phyloP scores from a whole-genome alignment of 2,329 filamentous ascomycete genomes.

The Neodidymelliopsis sp. region DNA sequence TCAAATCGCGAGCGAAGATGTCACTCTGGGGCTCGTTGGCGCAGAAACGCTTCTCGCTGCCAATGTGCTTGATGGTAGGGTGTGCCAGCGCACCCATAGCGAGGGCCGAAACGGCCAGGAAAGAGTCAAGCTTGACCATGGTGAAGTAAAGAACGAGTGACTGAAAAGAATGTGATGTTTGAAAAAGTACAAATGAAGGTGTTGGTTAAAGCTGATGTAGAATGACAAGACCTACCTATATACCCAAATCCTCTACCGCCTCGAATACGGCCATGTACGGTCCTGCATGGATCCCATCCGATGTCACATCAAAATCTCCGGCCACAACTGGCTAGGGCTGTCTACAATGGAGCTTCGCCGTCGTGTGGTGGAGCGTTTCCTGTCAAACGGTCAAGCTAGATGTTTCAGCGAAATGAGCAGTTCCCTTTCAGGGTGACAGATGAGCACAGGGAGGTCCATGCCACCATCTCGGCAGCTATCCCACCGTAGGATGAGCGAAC shows the following conservation, averaged over 20 bases:
- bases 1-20: constrained; percentile 22
- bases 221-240: not conserved
- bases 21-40: constrained; percentile 22
- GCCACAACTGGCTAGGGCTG: not conserved
- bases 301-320: constrained; percentile 1
- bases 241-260: not conserved
- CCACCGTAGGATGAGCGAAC: not conserved
- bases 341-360: constrained; percentile 1
- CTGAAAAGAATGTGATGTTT: constrained; percentile 11
- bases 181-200: constrained; percentile 3
- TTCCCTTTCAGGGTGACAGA: not conserved
- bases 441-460: constrained; percentile 1
- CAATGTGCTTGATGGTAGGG: constrained; percentile 35
- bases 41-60: constrained; percentile 28
- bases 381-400: constrained; percentile 6
- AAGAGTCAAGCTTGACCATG: constrained; percentile 29
- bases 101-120: constrained; percentile 24
- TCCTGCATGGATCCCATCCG: not conserved
- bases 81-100: constrained; percentile 32
- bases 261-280: not conserved
- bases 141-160: constrained; percentile 10
- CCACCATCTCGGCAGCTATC: not conserved
- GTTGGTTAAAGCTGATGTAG: not conserved
- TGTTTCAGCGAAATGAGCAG: constrained; percentile 10
- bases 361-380: constrained; percentile 4